Percentiles rank a stretch among this genome's conserved stretches.
Conservation (phyloP, 208 protist genomes). For the Trichomonas tenax region DNA sequence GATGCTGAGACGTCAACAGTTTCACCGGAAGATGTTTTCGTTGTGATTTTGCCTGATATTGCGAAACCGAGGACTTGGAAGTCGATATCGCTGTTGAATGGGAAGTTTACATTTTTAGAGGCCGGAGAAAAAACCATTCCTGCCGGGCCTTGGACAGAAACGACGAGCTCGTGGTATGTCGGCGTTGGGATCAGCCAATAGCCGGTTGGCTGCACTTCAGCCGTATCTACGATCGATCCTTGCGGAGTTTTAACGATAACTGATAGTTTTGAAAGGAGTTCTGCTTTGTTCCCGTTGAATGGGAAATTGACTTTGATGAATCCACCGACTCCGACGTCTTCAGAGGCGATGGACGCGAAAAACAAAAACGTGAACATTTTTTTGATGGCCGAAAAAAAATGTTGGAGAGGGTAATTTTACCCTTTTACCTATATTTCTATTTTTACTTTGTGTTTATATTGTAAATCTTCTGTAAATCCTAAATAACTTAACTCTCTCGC, state of each 20-base stretch:
- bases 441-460: no score
- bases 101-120: background rate
- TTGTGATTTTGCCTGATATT: background rate
- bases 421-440: no score
- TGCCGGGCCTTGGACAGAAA: background rate
- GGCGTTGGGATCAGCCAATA: background rate
- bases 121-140: background rate
- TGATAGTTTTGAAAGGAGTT: background rate
- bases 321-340: background rate
- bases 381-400: background rate
- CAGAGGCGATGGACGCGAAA: background rate
- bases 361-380: background rate
- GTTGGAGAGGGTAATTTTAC: no score
- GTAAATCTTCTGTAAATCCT: no score
- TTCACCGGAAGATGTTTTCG: background rate
- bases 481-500: no score
- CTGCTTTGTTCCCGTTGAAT: background rate
- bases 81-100: background rate
- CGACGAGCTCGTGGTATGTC: background rate
- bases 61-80: background rate
- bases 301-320: background rate
- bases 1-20: background rate
- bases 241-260: background rate
- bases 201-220: background rate
- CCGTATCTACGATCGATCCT: background rate